Evolutionary conservation across 225 moss, liverwort and hornwort species (phyloP), one percentile per base, ranked within the genome.

Genomic region (Takakia lepidozioides): DNA sequence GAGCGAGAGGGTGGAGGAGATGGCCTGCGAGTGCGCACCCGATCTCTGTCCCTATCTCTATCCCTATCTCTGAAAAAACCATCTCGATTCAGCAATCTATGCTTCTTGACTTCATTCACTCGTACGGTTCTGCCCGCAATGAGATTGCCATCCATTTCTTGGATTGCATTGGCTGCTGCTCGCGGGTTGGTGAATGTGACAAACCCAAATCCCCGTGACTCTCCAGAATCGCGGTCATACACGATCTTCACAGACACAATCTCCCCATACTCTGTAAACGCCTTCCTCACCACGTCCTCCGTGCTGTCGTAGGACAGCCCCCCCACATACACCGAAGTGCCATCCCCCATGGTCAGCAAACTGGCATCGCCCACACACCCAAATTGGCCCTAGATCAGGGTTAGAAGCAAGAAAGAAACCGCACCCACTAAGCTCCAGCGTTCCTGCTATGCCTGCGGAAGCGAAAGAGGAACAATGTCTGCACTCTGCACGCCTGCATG

Each of bases 181-280:
- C 87, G 79, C 28, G 95, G 90, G 67, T 87, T 87, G n/a, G 90
- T 80, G 59, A 98, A 98, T 0, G 95, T 87, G 19, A 98, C 90
- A 38, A 98, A 98, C 1, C 90, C 90, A 55, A 98, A 95, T 19
- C 95, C 95, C 17, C 95, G 79, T 15, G 95, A 98, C 67, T 98
- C 86, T 16, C 95, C 87, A 34, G 87, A 84, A 62, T 87, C 95
- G 27, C 90, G 84, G 54, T 98, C 95, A 30, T 98, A 98, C 16
- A 98, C 86, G 55, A 98, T 98, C 80, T 98, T 72, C 1, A 81
- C 79, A 1, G 74, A 70, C 1, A 79, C 67, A 1, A 79, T 70
- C 34, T 79, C 79, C 29, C 79, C 74, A 19, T 69, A 74, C 49
- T 79, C 79, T 52, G 70, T 66, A 38, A 74, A 79, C 14, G 74